These are phyloP conservation scores for Adansonia rubrostipa DNA, from an alignment of 441 rosid genomes.

Conservation along the genomic window DNA sequence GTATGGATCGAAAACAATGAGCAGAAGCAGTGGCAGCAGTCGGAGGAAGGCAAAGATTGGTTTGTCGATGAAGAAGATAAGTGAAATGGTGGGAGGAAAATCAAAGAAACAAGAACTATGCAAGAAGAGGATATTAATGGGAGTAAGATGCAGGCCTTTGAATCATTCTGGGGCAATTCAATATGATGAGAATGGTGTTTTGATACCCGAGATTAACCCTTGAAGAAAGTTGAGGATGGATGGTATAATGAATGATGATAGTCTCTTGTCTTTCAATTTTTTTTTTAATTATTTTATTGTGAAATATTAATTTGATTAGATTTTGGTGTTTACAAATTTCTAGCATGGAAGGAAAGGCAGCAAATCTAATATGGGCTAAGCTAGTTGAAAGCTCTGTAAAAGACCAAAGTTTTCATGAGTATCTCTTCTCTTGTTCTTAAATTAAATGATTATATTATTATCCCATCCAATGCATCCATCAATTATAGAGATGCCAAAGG, in stretches of 20 bases:
- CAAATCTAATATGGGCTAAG: neutral
- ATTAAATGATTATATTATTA: neutral
- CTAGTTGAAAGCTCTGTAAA: neutral
- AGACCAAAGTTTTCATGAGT: neutral
- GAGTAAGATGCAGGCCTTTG: constrained; percentile 65
- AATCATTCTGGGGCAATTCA: constrained; percentile 43
- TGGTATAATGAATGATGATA: neutral
- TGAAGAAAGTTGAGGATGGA: neutral
- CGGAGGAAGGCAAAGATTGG: neutral
- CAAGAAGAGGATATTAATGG: constrained; percentile 83
- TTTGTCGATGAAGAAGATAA: neutral
- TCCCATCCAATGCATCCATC: no score
- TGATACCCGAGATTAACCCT: constrained; percentile 45
- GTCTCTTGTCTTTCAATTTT: neutral
- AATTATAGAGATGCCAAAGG: no score
- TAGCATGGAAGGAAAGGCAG: neutral
- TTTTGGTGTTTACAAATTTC: neutral
- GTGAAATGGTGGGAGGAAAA: neutral
- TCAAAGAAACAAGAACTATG: constrained; percentile 44
- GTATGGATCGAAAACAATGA: constrained; percentile 17
- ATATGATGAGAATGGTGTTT: constrained; percentile 54
- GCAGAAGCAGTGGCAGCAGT: neutral
- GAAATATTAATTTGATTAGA: no score
- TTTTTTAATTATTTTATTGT: no score
- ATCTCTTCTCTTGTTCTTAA: neutral